Conservation (phyloP, 306 rosid species). For the Morella rubra region DNA sequence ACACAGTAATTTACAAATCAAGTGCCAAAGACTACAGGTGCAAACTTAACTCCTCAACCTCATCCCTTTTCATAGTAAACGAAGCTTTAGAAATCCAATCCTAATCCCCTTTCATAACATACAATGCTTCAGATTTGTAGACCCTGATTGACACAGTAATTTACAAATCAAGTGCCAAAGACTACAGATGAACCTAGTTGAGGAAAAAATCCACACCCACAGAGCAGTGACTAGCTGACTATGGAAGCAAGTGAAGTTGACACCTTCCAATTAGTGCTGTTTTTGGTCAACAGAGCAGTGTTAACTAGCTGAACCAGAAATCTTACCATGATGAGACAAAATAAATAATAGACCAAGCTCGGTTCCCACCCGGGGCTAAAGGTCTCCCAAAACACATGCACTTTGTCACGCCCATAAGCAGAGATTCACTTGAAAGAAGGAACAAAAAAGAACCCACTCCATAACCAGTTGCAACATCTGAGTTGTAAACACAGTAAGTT, state of each 20-base stretch:
- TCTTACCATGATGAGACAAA: constrained; percentile 80
- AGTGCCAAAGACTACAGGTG: not conserved
- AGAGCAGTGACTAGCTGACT: not conserved
- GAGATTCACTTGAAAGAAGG: constrained; percentile 80
- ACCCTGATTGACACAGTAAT: not conserved
- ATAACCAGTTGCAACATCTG: constrained; percentile 94
- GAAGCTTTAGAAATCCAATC: not conserved
- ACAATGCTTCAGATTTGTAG: not conserved
- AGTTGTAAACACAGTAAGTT: constrained; percentile 77
- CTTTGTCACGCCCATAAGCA: constrained; percentile 81
- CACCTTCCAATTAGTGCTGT: not conserved
- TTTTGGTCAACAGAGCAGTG: not conserved
- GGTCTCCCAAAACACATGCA: constrained; percentile 97
- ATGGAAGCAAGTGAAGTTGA: not conserved
- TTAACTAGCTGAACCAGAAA: not conserved
- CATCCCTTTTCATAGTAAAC: too few species aligned
- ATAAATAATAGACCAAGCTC: constrained; percentile 93
- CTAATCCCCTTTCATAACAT: not conserved
- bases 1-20: not conserved
- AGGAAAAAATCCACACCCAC: not conserved
- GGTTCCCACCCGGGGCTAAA: constrained; percentile 68
- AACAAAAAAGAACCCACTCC: constrained; percentile 84
- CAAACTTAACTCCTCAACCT: too few species aligned
- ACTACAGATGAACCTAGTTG: not conserved
- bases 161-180: not conserved